A percentile compares a stretch with the other conserved stretches of the same genome.
These are phyloP conservation scores for Didymella glomerata DNA, from an alignment of 2,329 filamentous ascomycete genomes.

Conservation along the genomic window DNA sequence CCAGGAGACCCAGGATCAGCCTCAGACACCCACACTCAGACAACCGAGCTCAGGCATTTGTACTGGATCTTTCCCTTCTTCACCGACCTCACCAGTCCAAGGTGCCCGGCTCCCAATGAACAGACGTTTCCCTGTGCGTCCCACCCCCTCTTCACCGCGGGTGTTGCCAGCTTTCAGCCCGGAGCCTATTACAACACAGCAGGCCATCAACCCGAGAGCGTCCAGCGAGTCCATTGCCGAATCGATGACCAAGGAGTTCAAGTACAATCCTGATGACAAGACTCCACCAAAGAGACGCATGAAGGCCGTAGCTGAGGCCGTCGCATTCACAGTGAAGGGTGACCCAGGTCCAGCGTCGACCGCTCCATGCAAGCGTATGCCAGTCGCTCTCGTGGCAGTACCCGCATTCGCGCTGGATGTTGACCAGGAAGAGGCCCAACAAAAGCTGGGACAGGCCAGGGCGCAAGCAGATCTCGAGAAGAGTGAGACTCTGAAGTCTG, in stretches of 20 bases:
- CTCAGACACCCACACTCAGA: neutral
- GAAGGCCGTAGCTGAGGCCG: neutral
- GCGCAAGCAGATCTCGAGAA: too few species aligned
- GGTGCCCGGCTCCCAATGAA: neutral
- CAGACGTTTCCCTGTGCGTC: neutral
- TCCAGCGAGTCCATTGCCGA: neutral
- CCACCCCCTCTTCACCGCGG: neutral
- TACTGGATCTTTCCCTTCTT: neutral
- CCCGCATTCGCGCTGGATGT: too few species aligned
- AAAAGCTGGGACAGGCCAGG: too few species aligned
- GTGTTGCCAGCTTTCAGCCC: neutral
- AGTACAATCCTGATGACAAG: neutral
- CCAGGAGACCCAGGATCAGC: neutral
- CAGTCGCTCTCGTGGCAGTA: too few species aligned
- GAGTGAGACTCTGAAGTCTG: neutral
- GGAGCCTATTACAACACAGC: neutral
- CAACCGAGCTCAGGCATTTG: neutral
- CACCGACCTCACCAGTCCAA: constrained; percentile 2
- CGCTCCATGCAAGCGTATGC: too few species aligned
- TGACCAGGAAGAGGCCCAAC: too few species aligned
- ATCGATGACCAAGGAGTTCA: neutral
- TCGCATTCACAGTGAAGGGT: neutral
- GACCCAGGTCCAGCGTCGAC: too few species aligned
- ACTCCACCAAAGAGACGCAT: constrained; percentile 1
- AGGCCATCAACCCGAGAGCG: neutral